Evolutionary conservation across 129 eudicot species (phyloP).

Genomic region (Helichrysum umbraculigerum): DNA sequence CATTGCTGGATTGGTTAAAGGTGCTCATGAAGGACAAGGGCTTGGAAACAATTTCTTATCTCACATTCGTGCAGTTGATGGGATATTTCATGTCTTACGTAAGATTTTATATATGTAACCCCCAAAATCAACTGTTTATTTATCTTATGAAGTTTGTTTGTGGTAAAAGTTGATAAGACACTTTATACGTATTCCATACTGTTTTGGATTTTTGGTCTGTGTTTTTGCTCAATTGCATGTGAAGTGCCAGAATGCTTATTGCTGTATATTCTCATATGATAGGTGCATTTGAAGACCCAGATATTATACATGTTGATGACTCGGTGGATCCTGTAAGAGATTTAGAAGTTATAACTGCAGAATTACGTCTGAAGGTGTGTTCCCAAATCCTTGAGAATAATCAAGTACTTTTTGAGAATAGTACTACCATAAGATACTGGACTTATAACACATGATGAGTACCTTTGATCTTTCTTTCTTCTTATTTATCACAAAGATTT

Average conservation of each 20-base stretch:
- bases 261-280: slow-evolving; percentile 17
- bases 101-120: slow-evolving; percentile 36
- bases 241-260: slow-evolving; percentile 3
- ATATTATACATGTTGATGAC: slow-evolving; percentile 96
- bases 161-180: not conserved
- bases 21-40: slow-evolving; percentile 99
- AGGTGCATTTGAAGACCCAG: slow-evolving; percentile 99
- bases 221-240: slow-evolving; percentile 12
- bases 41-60: slow-evolving; percentile 97
- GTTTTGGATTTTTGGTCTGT: not conserved
- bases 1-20: slow-evolving; percentile 97
- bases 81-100: slow-evolving; percentile 98
- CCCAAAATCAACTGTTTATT: not conserved
- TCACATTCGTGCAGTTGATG: slow-evolving; percentile 99
- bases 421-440: not conserved
- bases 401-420: not conserved
- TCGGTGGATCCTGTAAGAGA: slow-evolving; percentile 93
- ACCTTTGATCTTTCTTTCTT: not conserved
- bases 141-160: slow-evolving; percentile 2
- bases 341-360: slow-evolving; percentile 79
- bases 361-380: slow-evolving; percentile 80
- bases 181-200: not conserved
- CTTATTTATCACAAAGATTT: not conserved
- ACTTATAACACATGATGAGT: not conserved
- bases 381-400: slow-evolving; percentile 6